phyloP scores from a whole-genome alignment of 2,329 filamentous ascomycete genomes.

The Fusarium nanum region DNA sequence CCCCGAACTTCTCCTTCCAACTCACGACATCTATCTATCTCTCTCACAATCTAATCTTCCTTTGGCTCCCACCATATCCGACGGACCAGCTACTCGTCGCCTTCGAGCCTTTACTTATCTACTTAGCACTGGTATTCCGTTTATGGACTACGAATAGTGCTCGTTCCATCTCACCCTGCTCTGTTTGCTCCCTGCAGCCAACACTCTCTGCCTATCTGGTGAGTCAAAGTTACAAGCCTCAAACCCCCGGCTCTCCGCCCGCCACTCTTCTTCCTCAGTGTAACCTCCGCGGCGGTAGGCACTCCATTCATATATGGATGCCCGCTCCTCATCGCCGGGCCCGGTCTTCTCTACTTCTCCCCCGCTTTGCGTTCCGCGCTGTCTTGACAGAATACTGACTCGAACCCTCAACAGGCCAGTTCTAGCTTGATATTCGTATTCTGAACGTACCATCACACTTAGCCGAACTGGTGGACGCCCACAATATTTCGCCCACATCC shows the following conservation, averaged over 20 bases:
- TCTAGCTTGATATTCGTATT: constrained; percentile 28
- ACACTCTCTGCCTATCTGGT: constrained; percentile 38
- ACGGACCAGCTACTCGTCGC: constrained; percentile 23
- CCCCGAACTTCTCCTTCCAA: constrained; percentile 41
- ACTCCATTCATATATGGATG: constrained; percentile 42
- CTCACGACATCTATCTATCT: constrained; percentile 41
- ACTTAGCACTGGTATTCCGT: constrained; percentile 20
- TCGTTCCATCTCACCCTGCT: constrained; percentile 1
- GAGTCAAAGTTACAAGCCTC: constrained; percentile 37
- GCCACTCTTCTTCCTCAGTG: constrained; percentile 36
- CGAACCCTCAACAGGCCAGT: constrained; percentile 32
- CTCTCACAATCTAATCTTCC: constrained; percentile 41
- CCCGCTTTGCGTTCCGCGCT: constrained; percentile 31
- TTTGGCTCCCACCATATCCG: constrained; percentile 36
- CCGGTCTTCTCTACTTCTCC: constrained; percentile 31
- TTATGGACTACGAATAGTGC: constrained; percentile 42
- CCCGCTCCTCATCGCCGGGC: constrained; percentile 38
- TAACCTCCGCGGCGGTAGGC: constrained; percentile 33
- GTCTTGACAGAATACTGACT: constrained; percentile 37
- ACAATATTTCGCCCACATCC: constrained; percentile 43
- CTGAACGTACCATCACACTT: constrained; percentile 32
- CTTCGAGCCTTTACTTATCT: constrained; percentile 6
- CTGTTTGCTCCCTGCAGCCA: constrained; percentile 11
- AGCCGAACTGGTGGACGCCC: constrained; percentile 41
- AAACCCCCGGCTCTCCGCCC: constrained; percentile 28